phyloP scores from a whole-genome alignment of 2,329 filamentous ascomycete species.

The Colletotrichum ledebouriae region DNA sequence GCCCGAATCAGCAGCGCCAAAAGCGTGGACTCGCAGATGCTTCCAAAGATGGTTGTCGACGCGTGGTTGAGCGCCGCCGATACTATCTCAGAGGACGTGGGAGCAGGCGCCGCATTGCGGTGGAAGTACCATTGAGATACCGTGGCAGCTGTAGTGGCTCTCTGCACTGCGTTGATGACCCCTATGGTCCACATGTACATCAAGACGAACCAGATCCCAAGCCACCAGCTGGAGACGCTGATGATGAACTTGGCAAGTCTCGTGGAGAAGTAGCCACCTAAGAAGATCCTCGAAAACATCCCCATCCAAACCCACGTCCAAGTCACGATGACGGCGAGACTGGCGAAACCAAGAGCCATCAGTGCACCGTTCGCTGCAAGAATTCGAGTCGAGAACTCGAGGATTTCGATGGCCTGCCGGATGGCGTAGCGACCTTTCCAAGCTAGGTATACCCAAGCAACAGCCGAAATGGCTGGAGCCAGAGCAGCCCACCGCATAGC shows the following conservation, averaged over 20 bases:
- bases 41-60: constrained; percentile 88
- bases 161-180: constrained; percentile 88
- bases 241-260: constrained; percentile 79
- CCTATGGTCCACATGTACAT: constrained; percentile 97
- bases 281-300: constrained; percentile 96
- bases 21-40: constrained; percentile 89
- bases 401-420: constrained; percentile 84
- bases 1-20: constrained; percentile 84
- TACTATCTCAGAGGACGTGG: constrained; percentile 85
- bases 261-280: constrained; percentile 86
- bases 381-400: constrained; percentile 93
- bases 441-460: constrained; percentile 87
- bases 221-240: constrained; percentile 91
- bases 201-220: constrained; percentile 91
- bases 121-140: constrained; percentile 99
- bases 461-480: constrained; percentile 78
- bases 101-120: constrained; percentile 82
- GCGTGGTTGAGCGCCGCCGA: constrained; percentile 86
- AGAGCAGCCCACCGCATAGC: constrained; percentile 90
- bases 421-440: constrained; percentile 85
- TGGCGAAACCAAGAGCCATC: constrained; percentile 84
- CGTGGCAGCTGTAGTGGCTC: constrained; percentile 91
- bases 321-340: constrained; percentile 79
- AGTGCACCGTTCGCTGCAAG: constrained; percentile 87
- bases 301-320: constrained; percentile 98